phyloP scores from a whole-genome alignment of 1,139 yeast genomes.

The Casaregolazyma suthepensis region DNA sequence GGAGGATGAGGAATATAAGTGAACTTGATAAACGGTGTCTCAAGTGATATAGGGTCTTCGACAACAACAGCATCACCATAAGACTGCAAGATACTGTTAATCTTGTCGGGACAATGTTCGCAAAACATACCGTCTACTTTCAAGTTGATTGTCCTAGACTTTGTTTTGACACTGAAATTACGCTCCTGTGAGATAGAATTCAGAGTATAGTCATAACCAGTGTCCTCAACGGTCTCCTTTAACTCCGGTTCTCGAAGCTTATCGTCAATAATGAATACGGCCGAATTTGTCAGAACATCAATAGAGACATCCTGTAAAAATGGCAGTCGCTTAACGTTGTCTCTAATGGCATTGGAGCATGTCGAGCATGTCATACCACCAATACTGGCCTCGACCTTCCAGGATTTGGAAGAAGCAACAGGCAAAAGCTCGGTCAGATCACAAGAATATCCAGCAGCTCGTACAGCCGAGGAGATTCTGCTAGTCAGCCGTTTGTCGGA shows the following conservation, averaged over 20 bases:
- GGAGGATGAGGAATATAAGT: slow-evolving; percentile 58
- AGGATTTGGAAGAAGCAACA: slow-evolving; percentile 33
- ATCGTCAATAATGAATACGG: slow-evolving; percentile 45
- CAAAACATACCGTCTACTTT: slow-evolving; percentile 67
- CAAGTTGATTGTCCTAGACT: slow-evolving; percentile 50
- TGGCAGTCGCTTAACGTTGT: slow-evolving; percentile 46
- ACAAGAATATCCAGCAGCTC: slow-evolving; percentile 54
- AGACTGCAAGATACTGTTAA: slow-evolving; percentile 44
- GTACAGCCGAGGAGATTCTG: slow-evolving; percentile 41
- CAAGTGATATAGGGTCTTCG: slow-evolving; percentile 49
- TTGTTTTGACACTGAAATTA: slow-evolving; percentile 20
- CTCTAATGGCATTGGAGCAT: slow-evolving; percentile 52
- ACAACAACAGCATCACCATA: slow-evolving; percentile 54
- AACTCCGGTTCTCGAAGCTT: slow-evolving; percentile 35
- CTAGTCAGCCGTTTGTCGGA: slow-evolving; percentile 48
- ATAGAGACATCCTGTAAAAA: slow-evolving; percentile 51
- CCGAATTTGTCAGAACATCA: slow-evolving; percentile 55
- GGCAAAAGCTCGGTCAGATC: slow-evolving; percentile 56
- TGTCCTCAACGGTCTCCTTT: slow-evolving; percentile 50
- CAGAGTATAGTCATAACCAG: slow-evolving; percentile 57
- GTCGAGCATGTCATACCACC: slow-evolving; percentile 77
- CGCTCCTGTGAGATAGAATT: slow-evolving; percentile 18
- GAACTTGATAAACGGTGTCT: slow-evolving; percentile 53
- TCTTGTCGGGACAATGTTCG: slow-evolving; percentile 56
- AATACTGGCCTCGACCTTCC: slow-evolving; percentile 52